Percentiles rank a stretch among this genome's conserved stretches.
Evolutionary conservation across 352 stramenopile genomes (phyloP).

Genomic region (Globisporangium takayamanum): DNA sequence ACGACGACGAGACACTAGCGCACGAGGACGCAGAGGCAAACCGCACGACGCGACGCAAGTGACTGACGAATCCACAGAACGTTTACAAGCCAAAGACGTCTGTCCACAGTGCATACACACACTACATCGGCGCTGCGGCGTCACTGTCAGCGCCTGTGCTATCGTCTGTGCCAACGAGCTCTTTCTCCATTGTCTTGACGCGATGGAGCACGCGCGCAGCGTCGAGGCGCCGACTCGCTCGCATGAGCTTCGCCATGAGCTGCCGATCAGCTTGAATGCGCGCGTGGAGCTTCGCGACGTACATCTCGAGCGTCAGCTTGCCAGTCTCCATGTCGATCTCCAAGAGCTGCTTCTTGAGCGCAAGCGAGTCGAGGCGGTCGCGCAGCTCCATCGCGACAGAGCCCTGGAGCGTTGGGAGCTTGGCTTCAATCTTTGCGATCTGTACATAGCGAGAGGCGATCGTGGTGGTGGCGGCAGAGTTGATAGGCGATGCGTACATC

Average conservation of each 20-base stretch:
- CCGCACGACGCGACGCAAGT: background rate
- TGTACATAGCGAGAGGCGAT: conserved; percentile 13
- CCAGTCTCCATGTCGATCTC: conserved; percentile 82
- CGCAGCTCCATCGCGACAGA: conserved; percentile 24
- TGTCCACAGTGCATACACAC: background rate
- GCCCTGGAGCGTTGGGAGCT: conserved; percentile 33
- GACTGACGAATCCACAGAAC: background rate
- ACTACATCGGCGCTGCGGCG: background rate
- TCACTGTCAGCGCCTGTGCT: conserved; percentile 6
- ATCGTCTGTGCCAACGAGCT: conserved; percentile 39
- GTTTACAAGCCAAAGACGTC: background rate
- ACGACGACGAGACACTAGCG: conserved; percentile 5
- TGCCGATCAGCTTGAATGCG: conserved; percentile 46
- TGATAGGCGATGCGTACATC: background rate
- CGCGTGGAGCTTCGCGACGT: conserved; percentile 39
- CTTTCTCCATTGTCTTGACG: conserved; percentile 76
- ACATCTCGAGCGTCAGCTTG: conserved; percentile 69
- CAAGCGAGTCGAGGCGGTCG: conserved; percentile 62
- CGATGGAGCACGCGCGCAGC: conserved; percentile 65
- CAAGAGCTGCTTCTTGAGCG: conserved; percentile 72
- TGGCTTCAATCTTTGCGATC: conserved; percentile 61
- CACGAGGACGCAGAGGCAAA: background rate
- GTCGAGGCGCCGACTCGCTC: conserved; percentile 36
- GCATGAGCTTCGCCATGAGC: conserved; percentile 40
- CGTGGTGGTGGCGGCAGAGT: background rate